Evolutionary conservation across 805 yeast genomes (phyloP).

Genomic region (Candida wancherniae): DNA sequence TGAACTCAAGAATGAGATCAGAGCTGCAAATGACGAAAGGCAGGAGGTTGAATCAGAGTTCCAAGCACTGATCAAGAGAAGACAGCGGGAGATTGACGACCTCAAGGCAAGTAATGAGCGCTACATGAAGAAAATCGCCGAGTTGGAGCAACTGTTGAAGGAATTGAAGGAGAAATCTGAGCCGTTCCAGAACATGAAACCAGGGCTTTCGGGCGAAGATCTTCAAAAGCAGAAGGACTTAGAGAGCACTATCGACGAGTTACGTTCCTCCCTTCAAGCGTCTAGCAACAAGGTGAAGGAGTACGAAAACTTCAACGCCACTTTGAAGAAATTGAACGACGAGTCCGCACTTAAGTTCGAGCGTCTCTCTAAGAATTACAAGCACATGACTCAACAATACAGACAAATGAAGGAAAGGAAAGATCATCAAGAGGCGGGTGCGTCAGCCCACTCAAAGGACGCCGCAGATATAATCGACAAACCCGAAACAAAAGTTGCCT

Average conservation of each 20-base stretch:
- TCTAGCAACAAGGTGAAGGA: constrained; percentile 52
- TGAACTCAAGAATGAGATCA: constrained; percentile 53
- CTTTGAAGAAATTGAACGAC: constrained; percentile 58
- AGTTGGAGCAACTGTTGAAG: constrained; percentile 30
- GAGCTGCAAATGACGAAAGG: constrained; percentile 54
- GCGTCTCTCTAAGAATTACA: constrained; percentile 66
- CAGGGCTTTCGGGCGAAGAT: constrained; percentile 4
- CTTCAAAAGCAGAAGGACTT: constrained; percentile 17
- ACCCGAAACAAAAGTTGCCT: constrained; percentile 51
- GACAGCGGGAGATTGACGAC: constrained; percentile 66
- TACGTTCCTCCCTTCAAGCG: constrained; percentile 50
- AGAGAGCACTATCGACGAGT: constrained; percentile 32
- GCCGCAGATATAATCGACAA: constrained; percentile 8
- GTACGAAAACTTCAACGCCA: constrained; percentile 46
- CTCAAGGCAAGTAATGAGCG: constrained; percentile 38
- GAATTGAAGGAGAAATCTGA: constrained; percentile 23
- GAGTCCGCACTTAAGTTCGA: constrained; percentile 66
- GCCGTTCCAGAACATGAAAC: constrained; percentile 22
- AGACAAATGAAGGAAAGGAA: constrained; percentile 36
- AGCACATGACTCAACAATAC: constrained; percentile 55
- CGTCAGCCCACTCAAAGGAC: constrained; percentile 1
- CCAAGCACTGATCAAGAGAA: constrained; percentile 45
- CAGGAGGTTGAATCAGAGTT: constrained; percentile 53
- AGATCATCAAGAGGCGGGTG: constrained; percentile 4
- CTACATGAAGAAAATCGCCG: constrained; percentile 36